These are phyloP conservation scores for Carallia pectinifolia DNA, from an alignment of 345 rosid species.

Conservation along the genomic window DNA sequence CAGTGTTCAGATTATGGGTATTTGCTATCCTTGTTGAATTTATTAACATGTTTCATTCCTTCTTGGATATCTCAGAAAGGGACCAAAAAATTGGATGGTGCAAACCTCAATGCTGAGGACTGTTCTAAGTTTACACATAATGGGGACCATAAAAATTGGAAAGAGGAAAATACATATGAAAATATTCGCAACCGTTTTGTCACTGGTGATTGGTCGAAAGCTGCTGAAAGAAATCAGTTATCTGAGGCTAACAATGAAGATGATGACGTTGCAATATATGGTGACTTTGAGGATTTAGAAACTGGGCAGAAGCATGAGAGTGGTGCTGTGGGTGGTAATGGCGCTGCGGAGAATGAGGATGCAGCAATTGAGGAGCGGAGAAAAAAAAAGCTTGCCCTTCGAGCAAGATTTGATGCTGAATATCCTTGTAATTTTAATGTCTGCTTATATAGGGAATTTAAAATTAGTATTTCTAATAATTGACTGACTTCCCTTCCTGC, in stretches of 20 bases:
- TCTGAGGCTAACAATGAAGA: conserved; percentile 33
- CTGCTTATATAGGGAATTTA: background rate
- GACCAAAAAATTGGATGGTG: conserved; percentile 44
- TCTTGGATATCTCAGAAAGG: conserved; percentile 43
- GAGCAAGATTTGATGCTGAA: conserved; percentile 75
- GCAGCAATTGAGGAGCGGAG: conserved; percentile 53
- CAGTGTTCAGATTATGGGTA: background rate
- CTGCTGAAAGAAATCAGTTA: conserved; percentile 54
- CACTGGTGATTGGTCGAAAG: conserved; percentile 87
- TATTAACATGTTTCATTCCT: conserved; percentile 3
- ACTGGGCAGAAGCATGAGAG: conserved; percentile 55
- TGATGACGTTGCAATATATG: conserved; percentile 51
- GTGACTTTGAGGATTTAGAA: conserved; percentile 96
- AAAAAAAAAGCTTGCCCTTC: conserved; percentile 75
- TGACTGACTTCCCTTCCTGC: background rate
- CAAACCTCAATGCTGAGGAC: conserved; percentile 50
- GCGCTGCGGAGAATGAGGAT: conserved; percentile 41
- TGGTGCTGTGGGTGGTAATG: conserved; percentile 27
- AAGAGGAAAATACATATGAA: conserved; percentile 61
- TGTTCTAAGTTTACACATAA: conserved; percentile 63
- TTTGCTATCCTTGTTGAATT: background rate
- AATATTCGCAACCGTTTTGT: conserved; percentile 80
- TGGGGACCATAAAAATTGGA: conserved; percentile 58
- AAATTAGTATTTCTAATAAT: too few relatives aligned
- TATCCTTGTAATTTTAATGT: conserved; percentile 59